Conservation (phyloP, 306 rosid genomes). For the Geum urbanum region DNA sequence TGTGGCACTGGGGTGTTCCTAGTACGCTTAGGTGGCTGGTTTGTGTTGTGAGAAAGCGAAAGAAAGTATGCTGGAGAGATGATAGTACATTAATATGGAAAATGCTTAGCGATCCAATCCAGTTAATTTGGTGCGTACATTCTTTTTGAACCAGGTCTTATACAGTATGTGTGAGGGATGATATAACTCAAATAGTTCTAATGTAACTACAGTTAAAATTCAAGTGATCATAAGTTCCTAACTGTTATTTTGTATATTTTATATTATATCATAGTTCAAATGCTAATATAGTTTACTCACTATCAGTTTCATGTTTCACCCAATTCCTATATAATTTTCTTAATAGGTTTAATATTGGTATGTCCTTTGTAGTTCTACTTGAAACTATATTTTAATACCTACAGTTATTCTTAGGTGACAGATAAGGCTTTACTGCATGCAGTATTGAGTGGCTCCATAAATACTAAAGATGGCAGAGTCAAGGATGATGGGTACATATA, state of each 20-base stretch:
- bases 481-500: slow-evolving; percentile 87
- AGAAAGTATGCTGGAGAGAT: background rate
- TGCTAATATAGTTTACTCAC: background rate
- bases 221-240: background rate
- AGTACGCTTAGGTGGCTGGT: slow-evolving; percentile 1
- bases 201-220: background rate
- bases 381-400: background rate
- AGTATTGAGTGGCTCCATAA: slow-evolving; percentile 67
- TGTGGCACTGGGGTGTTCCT: background rate
- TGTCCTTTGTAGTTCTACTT: background rate
- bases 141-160: background rate
- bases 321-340: background rate
- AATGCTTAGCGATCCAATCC: background rate
- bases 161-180: background rate
- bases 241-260: background rate
- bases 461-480: slow-evolving; percentile 79
- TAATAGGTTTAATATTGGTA: background rate
- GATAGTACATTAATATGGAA: background rate
- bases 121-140: background rate
- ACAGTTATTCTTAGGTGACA: slow-evolving; percentile 60
- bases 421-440: slow-evolving; percentile 77
- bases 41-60: background rate
- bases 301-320: background rate
- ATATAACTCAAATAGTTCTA: background rate
- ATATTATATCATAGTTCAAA: background rate